Base-by-base conservation (phyloP, 106 monocot genomes). In the Xerophyta viscosa region DNA sequence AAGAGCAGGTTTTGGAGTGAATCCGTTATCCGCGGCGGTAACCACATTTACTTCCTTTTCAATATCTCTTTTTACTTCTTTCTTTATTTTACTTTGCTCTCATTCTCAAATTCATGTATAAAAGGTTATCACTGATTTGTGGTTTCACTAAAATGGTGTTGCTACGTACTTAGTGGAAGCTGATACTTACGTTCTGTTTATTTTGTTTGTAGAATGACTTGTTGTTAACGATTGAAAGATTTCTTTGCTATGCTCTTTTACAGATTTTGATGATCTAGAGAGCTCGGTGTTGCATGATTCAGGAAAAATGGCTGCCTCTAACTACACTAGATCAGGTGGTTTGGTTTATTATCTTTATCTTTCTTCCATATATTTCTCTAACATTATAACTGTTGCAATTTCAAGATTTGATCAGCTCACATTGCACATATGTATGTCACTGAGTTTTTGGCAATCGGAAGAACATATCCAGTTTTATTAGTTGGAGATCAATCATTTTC, bases 1-100 rank as follows among this genome's bases (percentile, higher is more conserved):
- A 85, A 74, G 71, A 96, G 85, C 50, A 88, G 77, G 73, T 96
- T 96, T 45, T 96, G 96, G 96, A 85, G 68, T 14, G 96, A 96
- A 30, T 78, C 81, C n/a, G 76, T 96, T 46, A 96, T 96, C 43
- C 96, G 82, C 41, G 66, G 67, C n/a, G 88, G 88, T 73, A 39
- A 14, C 15, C 15, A 46, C 7, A 10, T 6, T 33, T 33, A 5
- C n/a, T n/a, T n/a, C 33, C 33, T 6, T 33, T 33, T 33, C 33
- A 54, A 57, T 46, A 13, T 47, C 4, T 25, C 41, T 33, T 26
- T n/a, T n/a, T n/a, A 39, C 6, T 39, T 39, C 15, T 39, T 39
- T 7, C 39, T 39, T 8, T 15, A 1, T 39, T 8, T 39, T 39
- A 10, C 3, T 39, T 39, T 39, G 10, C 1, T 39, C 6, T 39